These are phyloP conservation scores for Funneliformis geosporum DNA, from an alignment of 192 early-diverging fungal species.

Conservation along the genomic window DNA sequence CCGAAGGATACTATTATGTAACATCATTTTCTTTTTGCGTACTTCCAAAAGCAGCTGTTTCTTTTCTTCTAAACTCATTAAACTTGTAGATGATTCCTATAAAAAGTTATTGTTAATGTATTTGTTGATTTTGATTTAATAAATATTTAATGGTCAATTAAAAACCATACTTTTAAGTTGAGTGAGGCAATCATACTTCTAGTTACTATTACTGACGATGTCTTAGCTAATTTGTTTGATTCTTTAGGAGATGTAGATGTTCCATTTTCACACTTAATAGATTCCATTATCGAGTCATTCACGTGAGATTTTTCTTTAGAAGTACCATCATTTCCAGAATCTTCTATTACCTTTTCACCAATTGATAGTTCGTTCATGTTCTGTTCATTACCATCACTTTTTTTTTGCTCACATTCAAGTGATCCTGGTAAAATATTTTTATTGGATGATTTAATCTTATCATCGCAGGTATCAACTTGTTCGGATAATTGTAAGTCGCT, in stretches of 20 bases:
- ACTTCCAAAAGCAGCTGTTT: neutral
- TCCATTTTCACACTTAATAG: neutral
- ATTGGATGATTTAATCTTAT: neutral
- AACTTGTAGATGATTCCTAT: neutral
- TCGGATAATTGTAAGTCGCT: neutral
- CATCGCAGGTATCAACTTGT: neutral
- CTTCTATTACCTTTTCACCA: neutral
- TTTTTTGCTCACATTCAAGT: neutral
- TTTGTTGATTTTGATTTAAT: neutral
- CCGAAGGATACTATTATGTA: neutral
- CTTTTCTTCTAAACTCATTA: slow-evolving; percentile 9
- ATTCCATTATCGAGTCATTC: neutral
- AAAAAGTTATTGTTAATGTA: neutral
- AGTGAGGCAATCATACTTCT: neutral
- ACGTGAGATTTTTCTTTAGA: neutral
- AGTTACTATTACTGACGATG: neutral
- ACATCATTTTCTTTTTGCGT: neutral
- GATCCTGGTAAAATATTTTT: neutral
- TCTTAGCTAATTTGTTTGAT: neutral
- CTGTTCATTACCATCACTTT: neutral
- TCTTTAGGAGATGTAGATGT: neutral
- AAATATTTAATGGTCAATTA: neutral
- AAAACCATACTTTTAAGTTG: neutral
- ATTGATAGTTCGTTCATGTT: neutral
- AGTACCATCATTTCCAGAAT: neutral